phyloP scores from a whole-genome alignment of 1,139 yeast genomes.

The Fermentozyma sake region DNA sequence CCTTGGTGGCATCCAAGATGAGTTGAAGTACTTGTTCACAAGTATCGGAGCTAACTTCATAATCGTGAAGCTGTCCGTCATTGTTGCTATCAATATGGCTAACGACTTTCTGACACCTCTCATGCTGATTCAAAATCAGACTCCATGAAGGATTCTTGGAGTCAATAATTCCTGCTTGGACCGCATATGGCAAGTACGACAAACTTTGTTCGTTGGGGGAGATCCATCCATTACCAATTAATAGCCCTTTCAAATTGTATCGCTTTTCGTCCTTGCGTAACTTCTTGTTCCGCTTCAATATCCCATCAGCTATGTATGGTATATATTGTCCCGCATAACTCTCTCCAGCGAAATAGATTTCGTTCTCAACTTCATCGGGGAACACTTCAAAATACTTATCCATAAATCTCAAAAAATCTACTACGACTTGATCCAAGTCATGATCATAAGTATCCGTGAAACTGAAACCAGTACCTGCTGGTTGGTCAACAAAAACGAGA shows the following conservation, averaged over 20 bases:
- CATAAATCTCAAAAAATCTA: constrained; percentile 62
- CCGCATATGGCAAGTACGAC: constrained; percentile 71
- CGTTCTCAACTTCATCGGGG: constrained; percentile 65
- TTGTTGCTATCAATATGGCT: constrained; percentile 25
- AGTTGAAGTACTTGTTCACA: constrained; percentile 49
- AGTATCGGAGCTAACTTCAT: constrained; percentile 29
- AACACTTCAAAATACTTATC: constrained; percentile 64
- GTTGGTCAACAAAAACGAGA: constrained; percentile 86
- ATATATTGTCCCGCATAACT: constrained; percentile 97
- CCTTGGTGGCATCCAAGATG: constrained; percentile 35
- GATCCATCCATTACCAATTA: constrained; percentile 97
- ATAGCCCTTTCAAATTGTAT: constrained; percentile 57
- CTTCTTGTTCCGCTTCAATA: constrained; percentile 45
- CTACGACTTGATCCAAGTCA: constrained; percentile 56
- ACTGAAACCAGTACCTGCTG: constrained; percentile 91
- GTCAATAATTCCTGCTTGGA: constrained; percentile 54
- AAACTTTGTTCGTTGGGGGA: constrained; percentile 83
- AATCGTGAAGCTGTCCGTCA: constrained; percentile 16
- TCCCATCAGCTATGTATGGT: constrained; percentile 74
- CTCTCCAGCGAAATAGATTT: constrained; percentile 84
- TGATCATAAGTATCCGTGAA: constrained; percentile 50
- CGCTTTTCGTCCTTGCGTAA: constrained; percentile 10
- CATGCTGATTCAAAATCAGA: constrained; percentile 46
- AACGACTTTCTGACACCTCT: constrained; percentile 55
- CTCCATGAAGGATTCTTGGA: constrained; percentile 34